Base-by-base conservation (phyloP, 2,329 filamentous ascomycete species). In the Trichocomaceae sp. region DNA sequence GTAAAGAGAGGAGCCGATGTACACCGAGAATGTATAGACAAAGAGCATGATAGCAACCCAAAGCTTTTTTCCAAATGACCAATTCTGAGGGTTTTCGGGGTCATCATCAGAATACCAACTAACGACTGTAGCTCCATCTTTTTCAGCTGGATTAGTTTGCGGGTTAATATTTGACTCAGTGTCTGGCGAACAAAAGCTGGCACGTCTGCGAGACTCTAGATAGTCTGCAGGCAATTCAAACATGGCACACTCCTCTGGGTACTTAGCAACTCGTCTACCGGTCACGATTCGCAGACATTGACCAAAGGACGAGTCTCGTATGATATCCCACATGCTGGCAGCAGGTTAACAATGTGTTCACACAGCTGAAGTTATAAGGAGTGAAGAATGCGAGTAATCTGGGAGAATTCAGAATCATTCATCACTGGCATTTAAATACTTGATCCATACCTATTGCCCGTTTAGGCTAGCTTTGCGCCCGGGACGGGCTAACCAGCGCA, bases 301-400 rank as follows among this genome's bases (percentile, higher is more conserved):
- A 50, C 76, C 76, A 51, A 77, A 70, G 15, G 74, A 67, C 26
- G 76, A 72, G 54, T 78, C 76, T 41, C 75, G 68, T 22, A 76
- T 54, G 45, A 61, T 49, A n/a, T 23, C 31, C 31, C 35, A 49
- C 47, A 49, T 49, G 13, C 31, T 45, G 42, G 19, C 6, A 3
- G 3, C 33, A 37, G 33, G 15, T 37, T 13, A n/a, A 37, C 15
- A 45, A 22, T 22, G 12, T 5, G 41, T 45, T 45, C 17, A 45
- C 23, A 5, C 10, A 37, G 33, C n/a, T 10, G 33, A 8, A 8
- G 13, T 8, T 2, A 6, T 6, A 17, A 39, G 17, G 35, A 39
- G n/a, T 17, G 13, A 17, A 17, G n/a, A 39, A 39, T 12, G 4
- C 35, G 13, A 37, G 13, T 2, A 17, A 39, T 17, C 35, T 17